Evolutionary conservation across 805 yeast genomes (phyloP), one percentile per base, ranked within the genome.

Genomic region (Schwanniomyces yamadae): DNA sequence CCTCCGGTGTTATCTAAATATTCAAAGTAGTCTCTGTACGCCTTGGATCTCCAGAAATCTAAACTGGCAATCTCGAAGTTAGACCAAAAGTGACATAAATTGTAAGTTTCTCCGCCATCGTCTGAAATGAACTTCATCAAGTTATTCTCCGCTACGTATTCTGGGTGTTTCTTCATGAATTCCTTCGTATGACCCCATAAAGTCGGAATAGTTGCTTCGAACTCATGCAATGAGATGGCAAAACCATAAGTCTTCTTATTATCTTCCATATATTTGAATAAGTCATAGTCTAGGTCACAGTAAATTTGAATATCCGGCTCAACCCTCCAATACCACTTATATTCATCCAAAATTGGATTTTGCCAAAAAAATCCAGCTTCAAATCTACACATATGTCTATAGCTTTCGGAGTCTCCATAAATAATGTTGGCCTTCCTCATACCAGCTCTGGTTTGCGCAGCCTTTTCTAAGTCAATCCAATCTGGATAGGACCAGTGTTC

Each of bases 291-390:
- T 40, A 89, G 68, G 61, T 89, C 95, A 71, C 96, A 88, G 63
- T 70, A 82, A 50, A 88, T 76, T 59, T 77, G 76, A 57, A 84
- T 75, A 56, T 80, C 85, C 13, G 96, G 96, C 62, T 89, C 96
- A 37, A 89, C 95, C 65, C 96, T 79, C 96, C 96, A 89, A 71
- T 89, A 89, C 73, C 82, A 89, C 42, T 84, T 88, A 59, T 80
- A 88, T n/a, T 85, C 82, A 37, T 69, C 69, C 72, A 89, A 58
- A 40, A 84, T 55, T 28, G 82, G 82, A 56, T 86, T 93, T 62
- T 82, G 77, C 71, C 76, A 88, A 64, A 89, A 89, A 64, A 88
- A 84, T 1, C 96, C 96, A 11, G 93, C 82, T 61, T 87, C 95
- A 55, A 73, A 89, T 55, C 96, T 75, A 60, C 96, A 88, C 96